Conservation (phyloP, 2,329 filamentous ascomycete species). For the Colletotrichum lentis region DNA sequence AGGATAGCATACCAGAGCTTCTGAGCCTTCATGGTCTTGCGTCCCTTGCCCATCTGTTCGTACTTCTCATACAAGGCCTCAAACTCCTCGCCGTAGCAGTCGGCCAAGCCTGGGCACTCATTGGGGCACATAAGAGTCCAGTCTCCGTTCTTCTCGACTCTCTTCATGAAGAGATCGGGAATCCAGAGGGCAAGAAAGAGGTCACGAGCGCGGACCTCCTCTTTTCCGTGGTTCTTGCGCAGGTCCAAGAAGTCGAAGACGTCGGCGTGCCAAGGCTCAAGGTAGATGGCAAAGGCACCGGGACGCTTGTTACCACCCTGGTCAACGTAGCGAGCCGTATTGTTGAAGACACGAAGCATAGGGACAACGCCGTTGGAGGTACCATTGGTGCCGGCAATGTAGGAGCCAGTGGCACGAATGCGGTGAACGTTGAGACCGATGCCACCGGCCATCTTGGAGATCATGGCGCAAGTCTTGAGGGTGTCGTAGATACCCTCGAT, state of each 20-base stretch:
- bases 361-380: conserved; percentile 97
- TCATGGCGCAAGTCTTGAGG: conserved; percentile 98
- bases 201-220: conserved; percentile 95
- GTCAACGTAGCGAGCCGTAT: conserved; percentile 97
- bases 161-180: conserved; percentile 99
- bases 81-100: conserved; percentile 97
- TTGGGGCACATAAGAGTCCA: conserved; percentile 99
- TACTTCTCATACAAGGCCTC: conserved; percentile 94
- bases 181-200: conserved; percentile 99
- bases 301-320: conserved; percentile 99
- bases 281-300: conserved; percentile 97
- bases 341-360: conserved; percentile 99
- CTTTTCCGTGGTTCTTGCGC: conserved; percentile 99
- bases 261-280: conserved; percentile 98
- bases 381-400: conserved; percentile 97
- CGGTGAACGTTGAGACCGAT: conserved; percentile 97
- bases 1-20: conserved; percentile 99
- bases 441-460: conserved; percentile 98
- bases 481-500: conserved; percentile 99
- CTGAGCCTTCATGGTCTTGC: conserved; percentile 93
- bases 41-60: conserved; percentile 85
- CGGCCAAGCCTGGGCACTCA: conserved; percentile 92
- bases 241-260: conserved; percentile 97
- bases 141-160: conserved; percentile 93
- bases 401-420: conserved; percentile 96